Conservation (phyloP, 352 stramenopile species). For the Pythium chondricola region DNA sequence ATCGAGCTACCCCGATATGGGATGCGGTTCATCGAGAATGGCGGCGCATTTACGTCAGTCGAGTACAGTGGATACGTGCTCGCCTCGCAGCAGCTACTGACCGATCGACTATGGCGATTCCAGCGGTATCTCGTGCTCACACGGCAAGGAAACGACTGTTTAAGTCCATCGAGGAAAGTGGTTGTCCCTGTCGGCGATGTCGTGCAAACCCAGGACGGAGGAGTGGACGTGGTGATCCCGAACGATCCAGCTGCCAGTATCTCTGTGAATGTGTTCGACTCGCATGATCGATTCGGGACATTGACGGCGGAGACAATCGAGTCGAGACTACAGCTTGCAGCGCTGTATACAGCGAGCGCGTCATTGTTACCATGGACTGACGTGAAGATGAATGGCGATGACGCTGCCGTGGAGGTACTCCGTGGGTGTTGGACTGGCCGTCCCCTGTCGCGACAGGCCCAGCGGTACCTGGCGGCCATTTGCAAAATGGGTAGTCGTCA, state of each 20-base stretch:
- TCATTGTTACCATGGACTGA: conserved; percentile 22
- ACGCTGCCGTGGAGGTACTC: conserved; percentile 36
- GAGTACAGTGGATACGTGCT: conserved; percentile 23
- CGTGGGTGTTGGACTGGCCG: conserved; percentile 29
- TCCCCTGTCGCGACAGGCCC: conserved; percentile 25
- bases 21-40: conserved; percentile 30
- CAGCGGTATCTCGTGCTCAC: conserved; percentile 8
- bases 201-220: too few species aligned
- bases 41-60: conserved; percentile 21
- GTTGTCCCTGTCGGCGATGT: too few species aligned
- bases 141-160: too few species aligned
- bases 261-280: conserved; percentile 6
- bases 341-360: conserved; percentile 25
- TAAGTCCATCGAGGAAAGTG: too few species aligned
- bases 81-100: background rate
- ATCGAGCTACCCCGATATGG: conserved; percentile 38
- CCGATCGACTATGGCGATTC: conserved; percentile 5
- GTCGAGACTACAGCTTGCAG: conserved; percentile 32
- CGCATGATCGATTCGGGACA: conserved; percentile 25
- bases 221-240: too few species aligned
- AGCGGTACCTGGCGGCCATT: conserved; percentile 19
- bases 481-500: conserved; percentile 18
- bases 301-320: conserved; percentile 34
- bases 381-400: conserved; percentile 38
- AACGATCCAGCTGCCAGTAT: too few species aligned